Evolutionary conservation across 805 yeast species (phyloP).

Genomic region (Ogataea pignaliae): DNA sequence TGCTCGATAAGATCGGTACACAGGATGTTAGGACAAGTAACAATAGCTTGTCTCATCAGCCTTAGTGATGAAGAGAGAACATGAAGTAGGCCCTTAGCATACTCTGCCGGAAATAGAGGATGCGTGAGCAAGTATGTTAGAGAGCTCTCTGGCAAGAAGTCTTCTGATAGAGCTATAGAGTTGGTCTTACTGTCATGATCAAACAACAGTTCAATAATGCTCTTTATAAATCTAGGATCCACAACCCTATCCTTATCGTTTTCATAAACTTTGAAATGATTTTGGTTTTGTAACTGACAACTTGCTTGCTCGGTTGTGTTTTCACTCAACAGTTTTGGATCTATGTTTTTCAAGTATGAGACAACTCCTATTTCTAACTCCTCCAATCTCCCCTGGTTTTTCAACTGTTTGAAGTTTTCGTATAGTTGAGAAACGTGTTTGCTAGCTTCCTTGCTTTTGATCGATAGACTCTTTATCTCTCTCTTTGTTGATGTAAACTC

Average conservation of each 20-base stretch:
- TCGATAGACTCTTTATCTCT: slow-evolving; percentile 22
- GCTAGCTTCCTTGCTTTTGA: slow-evolving; percentile 14
- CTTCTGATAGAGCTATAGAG: slow-evolving; percentile 19
- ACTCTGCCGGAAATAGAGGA: slow-evolving; percentile 71
- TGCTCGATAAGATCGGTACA: slow-evolving; percentile 60
- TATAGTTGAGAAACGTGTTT: slow-evolving; percentile 27
- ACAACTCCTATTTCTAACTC: slow-evolving; percentile 28
- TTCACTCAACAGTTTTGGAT: slow-evolving; percentile 13
- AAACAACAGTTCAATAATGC: slow-evolving; percentile 35
- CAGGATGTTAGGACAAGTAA: slow-evolving; percentile 68
- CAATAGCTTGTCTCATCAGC: slow-evolving; percentile 75
- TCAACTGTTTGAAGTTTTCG: slow-evolving; percentile 21
- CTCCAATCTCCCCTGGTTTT: slow-evolving; percentile 22
- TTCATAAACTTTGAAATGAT: slow-evolving; percentile 45
- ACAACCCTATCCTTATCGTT: slow-evolving; percentile 63
- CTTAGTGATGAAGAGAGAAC: slow-evolving; percentile 49
- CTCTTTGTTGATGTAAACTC: slow-evolving; percentile 16
- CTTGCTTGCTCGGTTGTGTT: slow-evolving; percentile 16
- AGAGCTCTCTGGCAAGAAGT: slow-evolving; percentile 50
- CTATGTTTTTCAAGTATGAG: slow-evolving; percentile 26
- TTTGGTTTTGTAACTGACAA: slow-evolving; percentile 21
- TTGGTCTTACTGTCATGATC: slow-evolving; percentile 23
- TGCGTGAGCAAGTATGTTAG: slow-evolving; percentile 77
- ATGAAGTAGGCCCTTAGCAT: slow-evolving; percentile 50
- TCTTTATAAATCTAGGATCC: slow-evolving; percentile 51